These are phyloP conservation scores for Perilla frutescens DNA, from an alignment of 257 asterid genomes.

Conservation along the genomic window DNA sequence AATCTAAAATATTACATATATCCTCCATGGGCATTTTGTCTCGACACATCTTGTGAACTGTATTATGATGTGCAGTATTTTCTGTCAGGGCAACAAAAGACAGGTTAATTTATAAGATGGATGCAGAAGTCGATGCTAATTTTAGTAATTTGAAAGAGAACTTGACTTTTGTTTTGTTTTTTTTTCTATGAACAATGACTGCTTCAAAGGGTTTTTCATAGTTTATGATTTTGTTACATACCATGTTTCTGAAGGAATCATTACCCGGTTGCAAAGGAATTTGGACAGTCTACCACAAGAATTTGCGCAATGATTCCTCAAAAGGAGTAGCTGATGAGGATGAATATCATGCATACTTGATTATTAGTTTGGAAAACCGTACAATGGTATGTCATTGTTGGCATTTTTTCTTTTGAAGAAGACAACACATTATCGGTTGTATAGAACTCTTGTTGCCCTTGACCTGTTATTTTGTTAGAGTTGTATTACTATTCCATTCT, in stretches of 20 bases:
- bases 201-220: background rate
- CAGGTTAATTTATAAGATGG: background rate
- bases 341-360: constrained; percentile 96
- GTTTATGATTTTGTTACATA: constrained; percentile 24
- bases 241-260: constrained; percentile 65
- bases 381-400: constrained; percentile 70
- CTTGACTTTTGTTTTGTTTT: no score
- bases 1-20: background rate
- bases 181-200: no score
- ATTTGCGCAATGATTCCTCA: constrained; percentile 69
- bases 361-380: constrained; percentile 92
- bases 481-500: constrained; percentile 29
- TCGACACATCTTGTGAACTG: constrained; percentile 11
- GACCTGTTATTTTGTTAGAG: constrained; percentile 14
- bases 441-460: constrained; percentile 11
- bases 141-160: background rate
- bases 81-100: background rate
- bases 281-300: constrained; percentile 99
- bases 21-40: background rate
- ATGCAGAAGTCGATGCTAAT: background rate
- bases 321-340: constrained; percentile 83
- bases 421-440: constrained; percentile 14
- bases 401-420: constrained; percentile 29
- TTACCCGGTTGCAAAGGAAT: constrained; percentile 97
- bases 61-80: constrained; percentile 2